These are phyloP conservation scores for Yamadazyma epiphylla DNA, from an alignment of 1,139 yeast species.

Conservation along the genomic window DNA sequence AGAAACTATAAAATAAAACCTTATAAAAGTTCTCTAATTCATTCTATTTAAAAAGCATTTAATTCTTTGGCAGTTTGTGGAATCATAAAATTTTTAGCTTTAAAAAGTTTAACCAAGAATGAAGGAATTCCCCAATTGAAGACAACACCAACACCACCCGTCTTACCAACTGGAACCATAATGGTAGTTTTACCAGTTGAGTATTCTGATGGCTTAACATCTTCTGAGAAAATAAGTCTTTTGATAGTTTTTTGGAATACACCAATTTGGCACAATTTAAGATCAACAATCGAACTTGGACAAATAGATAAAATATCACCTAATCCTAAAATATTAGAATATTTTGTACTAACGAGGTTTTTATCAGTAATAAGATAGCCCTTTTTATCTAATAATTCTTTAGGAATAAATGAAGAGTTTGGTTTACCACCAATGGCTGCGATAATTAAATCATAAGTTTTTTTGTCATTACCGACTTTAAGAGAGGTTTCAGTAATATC, in stretches of 20 bases:
- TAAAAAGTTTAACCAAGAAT: slow-evolving; percentile 23
- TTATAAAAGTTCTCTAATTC: background rate
- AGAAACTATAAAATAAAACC: background rate
- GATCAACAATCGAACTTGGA: slow-evolving; percentile 15
- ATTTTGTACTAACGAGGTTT: slow-evolving; percentile 14
- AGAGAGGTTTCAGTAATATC: slow-evolving; percentile 7
- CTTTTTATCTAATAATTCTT: slow-evolving; percentile 9
- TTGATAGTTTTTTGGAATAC: slow-evolving; percentile 8
- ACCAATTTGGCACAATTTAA: slow-evolving; percentile 13
- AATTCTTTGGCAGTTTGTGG: too few species aligned
- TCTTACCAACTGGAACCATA: slow-evolving; percentile 30
- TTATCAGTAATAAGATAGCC: slow-evolving; percentile 20
- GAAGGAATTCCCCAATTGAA: slow-evolving; percentile 27
- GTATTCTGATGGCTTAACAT: slow-evolving; percentile 12
- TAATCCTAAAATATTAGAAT: slow-evolving; percentile 18
- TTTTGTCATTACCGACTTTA: slow-evolving; percentile 10
- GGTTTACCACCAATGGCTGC: slow-evolving; percentile 16
- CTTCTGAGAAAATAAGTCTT: slow-evolving; percentile 2
- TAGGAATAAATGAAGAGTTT: slow-evolving; percentile 17
- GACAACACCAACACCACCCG: slow-evolving; percentile 32
- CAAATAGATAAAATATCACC: slow-evolving; percentile 22
- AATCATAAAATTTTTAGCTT: slow-evolving; percentile 21
- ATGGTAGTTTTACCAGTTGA: slow-evolving; percentile 8
- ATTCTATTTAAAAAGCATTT: background rate
- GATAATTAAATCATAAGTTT: slow-evolving; percentile 20